Evolutionary conservation across 1,284 basidiomycete species (phyloP).

Genomic region (Trichosporon inkin): DNA sequence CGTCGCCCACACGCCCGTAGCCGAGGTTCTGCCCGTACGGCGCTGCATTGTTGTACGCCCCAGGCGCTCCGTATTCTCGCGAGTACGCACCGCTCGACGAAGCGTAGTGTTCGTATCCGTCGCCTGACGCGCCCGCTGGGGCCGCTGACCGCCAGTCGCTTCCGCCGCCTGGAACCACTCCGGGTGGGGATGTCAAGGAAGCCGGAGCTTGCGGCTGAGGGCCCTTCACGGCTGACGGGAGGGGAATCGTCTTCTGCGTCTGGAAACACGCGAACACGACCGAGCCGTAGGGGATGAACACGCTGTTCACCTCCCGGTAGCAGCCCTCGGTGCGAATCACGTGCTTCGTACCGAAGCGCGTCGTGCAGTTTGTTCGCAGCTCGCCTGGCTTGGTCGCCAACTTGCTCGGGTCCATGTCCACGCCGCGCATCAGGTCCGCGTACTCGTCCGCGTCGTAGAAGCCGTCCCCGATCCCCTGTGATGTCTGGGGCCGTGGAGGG

Average conservation of each 20-base stretch:
- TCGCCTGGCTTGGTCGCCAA: constrained; percentile 54
- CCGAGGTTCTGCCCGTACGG: not conserved
- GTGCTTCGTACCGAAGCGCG: constrained; percentile 80
- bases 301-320: constrained; percentile 68
- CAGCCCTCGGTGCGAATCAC: constrained; percentile 59
- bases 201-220: not conserved
- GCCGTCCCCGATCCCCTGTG: constrained; percentile 52
- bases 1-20: not conserved
- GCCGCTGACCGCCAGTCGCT: not conserved
- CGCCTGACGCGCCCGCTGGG: not conserved
- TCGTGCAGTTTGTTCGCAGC: constrained; percentile 86
- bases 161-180: not conserved
- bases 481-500: constrained; percentile 50
- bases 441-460: constrained; percentile 75
- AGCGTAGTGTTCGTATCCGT: not conserved
- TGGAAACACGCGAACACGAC: constrained; percentile 53
- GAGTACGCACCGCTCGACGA: not conserved
- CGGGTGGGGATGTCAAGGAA: not conserved
- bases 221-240: not conserved
- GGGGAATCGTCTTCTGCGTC: constrained; percentile 58
- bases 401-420: constrained; percentile 61
- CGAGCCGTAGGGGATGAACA: constrained; percentile 88
- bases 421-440: constrained; percentile 71
- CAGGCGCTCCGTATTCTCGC: not conserved
- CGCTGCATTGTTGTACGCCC: not conserved